Conservation (phyloP, 345 rosid species). For the Raphanus sativus region DNA sequence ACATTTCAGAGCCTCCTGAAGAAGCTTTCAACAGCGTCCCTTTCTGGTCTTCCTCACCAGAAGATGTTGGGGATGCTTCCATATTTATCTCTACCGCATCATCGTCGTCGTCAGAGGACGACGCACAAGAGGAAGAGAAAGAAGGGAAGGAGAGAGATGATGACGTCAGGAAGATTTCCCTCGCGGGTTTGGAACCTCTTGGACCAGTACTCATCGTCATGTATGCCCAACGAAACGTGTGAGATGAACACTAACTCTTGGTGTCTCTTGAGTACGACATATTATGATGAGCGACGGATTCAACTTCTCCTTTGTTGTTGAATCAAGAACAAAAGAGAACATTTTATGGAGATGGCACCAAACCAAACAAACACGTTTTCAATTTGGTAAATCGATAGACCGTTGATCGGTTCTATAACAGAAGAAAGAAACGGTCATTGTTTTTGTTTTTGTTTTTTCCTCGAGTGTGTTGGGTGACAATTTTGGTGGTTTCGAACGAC, state of each 20-base stretch:
- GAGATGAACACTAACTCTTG: background rate
- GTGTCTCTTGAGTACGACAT: background rate
- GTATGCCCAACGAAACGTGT: background rate
- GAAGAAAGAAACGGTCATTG: background rate
- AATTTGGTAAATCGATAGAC: background rate
- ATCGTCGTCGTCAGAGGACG: background rate
- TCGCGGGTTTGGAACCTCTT: background rate
- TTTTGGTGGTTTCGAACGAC: too few relatives aligned
- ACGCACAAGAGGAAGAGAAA: conserved; percentile 7
- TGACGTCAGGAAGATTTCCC: conserved; percentile 31
- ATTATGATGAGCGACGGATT: background rate
- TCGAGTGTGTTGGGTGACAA: background rate
- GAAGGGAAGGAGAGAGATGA: conserved; percentile 34
- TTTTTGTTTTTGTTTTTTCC: background rate
- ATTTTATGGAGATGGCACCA: background rate
- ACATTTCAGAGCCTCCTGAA: conserved; percentile 9
- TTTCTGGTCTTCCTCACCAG: background rate
- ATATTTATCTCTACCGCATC: background rate
- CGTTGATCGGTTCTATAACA: background rate
- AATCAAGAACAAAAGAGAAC: background rate
- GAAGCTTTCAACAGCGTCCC: background rate
- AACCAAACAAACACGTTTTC: background rate
- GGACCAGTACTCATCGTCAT: conserved; percentile 8
- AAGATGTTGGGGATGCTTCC: background rate
- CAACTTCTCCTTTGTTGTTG: background rate